These are phyloP conservation scores for Kickxella alabastrina DNA, from an alignment of 192 early-diverging fungal species.

Conservation along the genomic window DNA sequence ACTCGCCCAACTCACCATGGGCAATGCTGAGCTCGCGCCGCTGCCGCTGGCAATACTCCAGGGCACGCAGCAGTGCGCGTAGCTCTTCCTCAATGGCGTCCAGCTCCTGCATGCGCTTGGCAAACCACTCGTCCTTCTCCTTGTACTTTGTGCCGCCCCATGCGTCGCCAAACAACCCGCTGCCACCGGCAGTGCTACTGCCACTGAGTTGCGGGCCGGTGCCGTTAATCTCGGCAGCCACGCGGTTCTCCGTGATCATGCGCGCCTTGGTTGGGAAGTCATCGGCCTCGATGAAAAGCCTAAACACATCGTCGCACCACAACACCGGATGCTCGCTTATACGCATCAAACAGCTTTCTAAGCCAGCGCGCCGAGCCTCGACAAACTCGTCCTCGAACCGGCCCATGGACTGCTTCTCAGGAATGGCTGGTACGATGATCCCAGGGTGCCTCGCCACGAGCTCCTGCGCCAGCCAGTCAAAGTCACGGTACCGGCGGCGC, in stretches of 20 bases:
- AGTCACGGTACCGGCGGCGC: slow-evolving; percentile 86
- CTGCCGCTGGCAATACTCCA: slow-evolving; percentile 74
- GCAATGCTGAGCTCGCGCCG: slow-evolving; percentile 65
- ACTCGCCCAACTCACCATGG: slow-evolving; percentile 76
- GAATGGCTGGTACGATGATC: slow-evolving; percentile 86
- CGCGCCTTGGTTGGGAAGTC: slow-evolving; percentile 67
- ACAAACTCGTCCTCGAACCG: slow-evolving; percentile 97
- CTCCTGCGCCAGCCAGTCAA: slow-evolving; percentile 88
- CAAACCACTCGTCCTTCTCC: slow-evolving; percentile 77
- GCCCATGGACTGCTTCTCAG: slow-evolving; percentile 88
- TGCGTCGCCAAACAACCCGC: slow-evolving; percentile 65
- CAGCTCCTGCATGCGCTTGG: slow-evolving; percentile 66
- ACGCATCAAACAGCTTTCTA: slow-evolving; percentile 81
- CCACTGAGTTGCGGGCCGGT: slow-evolving; percentile 26
- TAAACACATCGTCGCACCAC: slow-evolving; percentile 76
- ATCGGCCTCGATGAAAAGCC: slow-evolving; percentile 84
- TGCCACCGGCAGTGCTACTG: slow-evolving; percentile 6
- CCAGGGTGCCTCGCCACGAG: slow-evolving; percentile 76
- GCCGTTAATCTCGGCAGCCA: slow-evolving; percentile 41
- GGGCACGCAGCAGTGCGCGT: slow-evolving; percentile 67
- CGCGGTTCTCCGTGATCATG: slow-evolving; percentile 27
- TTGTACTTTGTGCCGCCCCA: slow-evolving; percentile 64
- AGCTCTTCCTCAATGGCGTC: slow-evolving; percentile 77
- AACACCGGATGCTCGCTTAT: slow-evolving; percentile 78
- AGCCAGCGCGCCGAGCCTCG: slow-evolving; percentile 73